Base-by-base conservation (phyloP, 1,284 basidiomycete genomes). In the Ceratobasidium sp. region DNA sequence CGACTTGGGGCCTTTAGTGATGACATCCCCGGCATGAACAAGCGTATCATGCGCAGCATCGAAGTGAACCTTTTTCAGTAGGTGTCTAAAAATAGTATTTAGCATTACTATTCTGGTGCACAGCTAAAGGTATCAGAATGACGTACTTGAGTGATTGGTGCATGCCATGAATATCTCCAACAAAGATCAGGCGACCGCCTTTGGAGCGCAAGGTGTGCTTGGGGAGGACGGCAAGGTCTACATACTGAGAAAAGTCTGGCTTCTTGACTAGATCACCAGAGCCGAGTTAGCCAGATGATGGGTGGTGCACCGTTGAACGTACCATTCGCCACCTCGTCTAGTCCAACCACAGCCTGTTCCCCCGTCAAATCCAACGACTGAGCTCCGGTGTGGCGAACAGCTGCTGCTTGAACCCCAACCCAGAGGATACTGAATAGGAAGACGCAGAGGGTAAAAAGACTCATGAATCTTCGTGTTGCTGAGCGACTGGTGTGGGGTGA, bases 81-180 rank as follows among this genome's bases (percentile, higher is more conserved):
- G 83, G 60, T 84, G 79, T 45, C 92, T 94, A 74, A 1, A 26
- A 16, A 21, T 48, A 75, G 73, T 60, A 34, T 71, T n/a, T 48
- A 46, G 70, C 34, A 34, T 12, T 18, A 10, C 8, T 12, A 18
- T 34, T 30, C 26, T 2, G n/a, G 72, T n/a, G n/a, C n/a, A n/a
- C n/a, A n/a, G n/a, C n/a, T n/a, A n/a, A n/a, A n/a, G n/a, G n/a
- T n/a, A n/a, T n/a, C n/a, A n/a, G n/a, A n/a, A n/a, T 45, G 2
- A 81, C 89, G 74, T 72, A 92, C 91, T 87, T 82, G 5, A 97
- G 80, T 0, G 89, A 86, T 16, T 84, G 78, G 72, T 87, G 84
- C 84, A 90, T 92, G 53, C 92, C 93, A 83, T 97, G 94, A 1
- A 96, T 85, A 77, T 97, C 94, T 18, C 94, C 94, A 30, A 94